Percentiles rank a stretch among this genome's conserved stretches.
These are phyloP conservation scores for Pseudoturritis turrita DNA, from an alignment of 345 rosid genomes.

Conservation along the genomic window DNA sequence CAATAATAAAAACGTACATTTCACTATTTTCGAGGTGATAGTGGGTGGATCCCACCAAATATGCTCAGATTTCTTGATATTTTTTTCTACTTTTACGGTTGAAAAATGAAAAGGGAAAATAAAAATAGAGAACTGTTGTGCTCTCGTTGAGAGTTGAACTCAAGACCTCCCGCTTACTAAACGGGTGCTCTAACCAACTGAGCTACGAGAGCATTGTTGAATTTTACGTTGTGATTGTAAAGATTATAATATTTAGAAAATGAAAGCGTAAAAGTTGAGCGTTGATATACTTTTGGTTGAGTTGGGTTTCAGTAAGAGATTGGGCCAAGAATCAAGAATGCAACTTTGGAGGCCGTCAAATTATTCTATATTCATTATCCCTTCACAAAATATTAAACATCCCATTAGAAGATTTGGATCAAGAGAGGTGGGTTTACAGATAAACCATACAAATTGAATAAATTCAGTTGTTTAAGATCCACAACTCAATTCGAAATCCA, in stretches of 20 bases:
- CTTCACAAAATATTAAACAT: background rate
- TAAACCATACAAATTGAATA: background rate
- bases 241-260: no score
- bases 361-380: background rate
- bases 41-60: background rate
- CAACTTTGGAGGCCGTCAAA: background rate
- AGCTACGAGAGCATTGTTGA: slow-evolving; percentile 99
- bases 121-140: background rate
- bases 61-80: background rate
- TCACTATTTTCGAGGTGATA: slow-evolving; percentile 6
- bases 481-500: background rate
- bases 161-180: slow-evolving; percentile 99
- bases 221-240: no score
- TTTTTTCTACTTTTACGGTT: background rate
- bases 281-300: background rate
- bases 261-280: no score
- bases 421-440: background rate
- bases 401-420: background rate
- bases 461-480: background rate
- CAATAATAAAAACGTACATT: slow-evolving; percentile 5
- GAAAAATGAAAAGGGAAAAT: background rate
- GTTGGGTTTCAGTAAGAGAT: background rate
- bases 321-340: background rate
- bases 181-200: slow-evolving; percentile 99
- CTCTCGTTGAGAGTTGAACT: slow-evolving; percentile 94